Conservation (phyloP, 2,329 filamentous ascomycete species). For the Alternaria sp. region DNA sequence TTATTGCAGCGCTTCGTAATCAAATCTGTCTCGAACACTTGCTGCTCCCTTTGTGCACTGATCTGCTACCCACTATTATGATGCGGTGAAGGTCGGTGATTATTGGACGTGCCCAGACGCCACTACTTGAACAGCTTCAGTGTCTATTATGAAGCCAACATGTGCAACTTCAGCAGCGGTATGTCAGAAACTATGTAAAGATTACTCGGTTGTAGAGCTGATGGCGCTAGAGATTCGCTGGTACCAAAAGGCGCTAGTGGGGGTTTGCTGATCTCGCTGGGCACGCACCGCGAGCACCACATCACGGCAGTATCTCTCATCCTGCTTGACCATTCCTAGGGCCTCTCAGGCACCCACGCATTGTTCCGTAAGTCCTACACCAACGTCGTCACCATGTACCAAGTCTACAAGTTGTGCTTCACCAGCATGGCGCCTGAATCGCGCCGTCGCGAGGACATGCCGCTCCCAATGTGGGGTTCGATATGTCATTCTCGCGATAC, state of each 20-base stretch:
- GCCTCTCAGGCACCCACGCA: conserved; percentile 17
- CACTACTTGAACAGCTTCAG: neutral
- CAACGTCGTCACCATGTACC: conserved; percentile 5
- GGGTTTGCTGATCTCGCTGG: neutral
- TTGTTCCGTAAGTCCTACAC: conserved; percentile 21
- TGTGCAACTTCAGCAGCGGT: neutral
- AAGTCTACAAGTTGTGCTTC: neutral
- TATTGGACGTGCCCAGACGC: neutral
- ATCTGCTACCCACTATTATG: neutral
- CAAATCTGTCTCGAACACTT: neutral
- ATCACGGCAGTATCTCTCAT: conserved; percentile 35
- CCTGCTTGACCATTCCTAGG: conserved; percentile 25
- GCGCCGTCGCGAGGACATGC: conserved; percentile 2
- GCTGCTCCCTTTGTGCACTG: neutral
- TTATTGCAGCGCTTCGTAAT: neutral
- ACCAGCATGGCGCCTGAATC: neutral
- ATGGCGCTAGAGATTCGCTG: neutral
- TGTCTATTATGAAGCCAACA: neutral
- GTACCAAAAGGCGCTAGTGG: conserved; percentile 1
- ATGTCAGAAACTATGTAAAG: neutral
- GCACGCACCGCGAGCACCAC: conserved; percentile 24
- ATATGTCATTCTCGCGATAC: conserved; percentile 5
- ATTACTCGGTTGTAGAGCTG: neutral
- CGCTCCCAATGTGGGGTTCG: conserved; percentile 8
- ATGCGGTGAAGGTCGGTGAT: neutral